A percentile compares a stretch with the other conserved stretches of the same genome.
These are phyloP conservation scores for Thalassiosira hispida DNA, from an alignment of 352 stramenopile genomes.

Conservation along the genomic window DNA sequence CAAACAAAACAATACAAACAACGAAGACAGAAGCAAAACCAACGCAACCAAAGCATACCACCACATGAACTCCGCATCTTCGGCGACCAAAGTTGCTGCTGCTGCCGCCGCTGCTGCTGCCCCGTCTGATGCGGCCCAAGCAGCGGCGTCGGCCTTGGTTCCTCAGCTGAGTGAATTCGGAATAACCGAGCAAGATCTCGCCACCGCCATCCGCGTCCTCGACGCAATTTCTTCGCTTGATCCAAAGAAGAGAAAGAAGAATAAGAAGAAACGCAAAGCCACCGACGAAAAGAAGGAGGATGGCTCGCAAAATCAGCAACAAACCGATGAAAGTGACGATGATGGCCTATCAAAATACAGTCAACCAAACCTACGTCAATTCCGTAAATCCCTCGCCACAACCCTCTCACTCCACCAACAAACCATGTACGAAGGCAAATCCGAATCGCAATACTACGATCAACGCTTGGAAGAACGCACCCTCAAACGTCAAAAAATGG, in stretches of 20 bases:
- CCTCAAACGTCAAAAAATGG: slow-evolving; percentile 80
- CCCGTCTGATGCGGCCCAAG: not conserved
- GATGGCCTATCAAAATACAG: slow-evolving; percentile 59
- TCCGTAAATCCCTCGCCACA: slow-evolving; percentile 74
- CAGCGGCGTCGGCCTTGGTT: slow-evolving; percentile 13
- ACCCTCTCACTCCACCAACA: slow-evolving; percentile 73
- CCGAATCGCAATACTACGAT: slow-evolving; percentile 64
- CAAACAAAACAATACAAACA: not conserved
- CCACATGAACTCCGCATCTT: slow-evolving; percentile 13
- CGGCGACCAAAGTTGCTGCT: not conserved
- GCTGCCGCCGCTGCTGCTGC: not conserved
- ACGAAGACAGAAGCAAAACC: not conserved
- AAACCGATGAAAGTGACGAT: slow-evolving; percentile 3
- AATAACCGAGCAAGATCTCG: slow-evolving; percentile 67
- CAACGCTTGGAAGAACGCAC: slow-evolving; percentile 55
- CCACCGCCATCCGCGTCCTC: slow-evolving; percentile 70
- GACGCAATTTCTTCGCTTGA: slow-evolving; percentile 61
- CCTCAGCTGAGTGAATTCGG: slow-evolving; percentile 48
- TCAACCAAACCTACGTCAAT: slow-evolving; percentile 62
- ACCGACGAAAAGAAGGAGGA: slow-evolving; percentile 3
- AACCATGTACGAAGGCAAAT: slow-evolving; percentile 76
- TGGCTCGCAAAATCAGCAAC: not conserved
- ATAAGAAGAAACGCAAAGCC: slow-evolving; percentile 36
- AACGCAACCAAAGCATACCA: too few species aligned
- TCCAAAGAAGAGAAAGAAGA: slow-evolving; percentile 58